Evolutionary conservation across 768 basidiomycete species (phyloP), one percentile per base, ranked within the genome.

Genomic region (Inosperma sp.): DNA sequence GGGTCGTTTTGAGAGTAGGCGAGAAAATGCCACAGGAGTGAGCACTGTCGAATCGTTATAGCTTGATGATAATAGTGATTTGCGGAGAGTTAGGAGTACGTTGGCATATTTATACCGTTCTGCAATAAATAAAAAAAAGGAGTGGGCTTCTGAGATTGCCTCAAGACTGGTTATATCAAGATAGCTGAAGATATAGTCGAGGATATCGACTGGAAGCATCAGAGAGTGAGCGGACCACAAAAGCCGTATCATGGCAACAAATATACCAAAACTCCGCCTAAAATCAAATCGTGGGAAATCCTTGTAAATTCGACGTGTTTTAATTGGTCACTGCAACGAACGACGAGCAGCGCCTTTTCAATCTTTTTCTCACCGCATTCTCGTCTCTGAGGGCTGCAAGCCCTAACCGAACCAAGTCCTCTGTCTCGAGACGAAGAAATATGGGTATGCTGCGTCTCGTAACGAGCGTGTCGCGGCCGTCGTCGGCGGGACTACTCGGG

Each of bases 401-500:
- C 45, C 45, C 45, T 7, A 47, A 26, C 23, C 5, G n/a, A n/a
- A n/a, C 33, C 22, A 1, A 17, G 25, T 35, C 30, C 27, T 35
- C 31, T n/a, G n/a, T 3, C 22, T 14, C 16, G 8, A 34, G n/a
- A 35, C 17, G 17, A 26, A 34, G 4, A 35, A 17, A 9, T 26
- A 17, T 22, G 26, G n/a, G 46, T 47, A 87, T 88, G 86, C 71
- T 86, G 64, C 82, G 86, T 62, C 72, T 87, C 56, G 84, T 86
- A 39, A 79, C 83, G 17, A 70, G 70, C 16, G 74, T 72, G 60
- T 77, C 75, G 67, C 77, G 79, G 67, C 79, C 85, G 53, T 68
- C 82, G 55, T 78, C 83, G 57, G 74, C 79, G 74, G 82, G 85
- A 60, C 74, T 80, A 72, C 78, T 88, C 75, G 82, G 82, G 67